Conservation (phyloP, 2,329 filamentous ascomycete species). For the Ophiocordyceps australis region DNA sequence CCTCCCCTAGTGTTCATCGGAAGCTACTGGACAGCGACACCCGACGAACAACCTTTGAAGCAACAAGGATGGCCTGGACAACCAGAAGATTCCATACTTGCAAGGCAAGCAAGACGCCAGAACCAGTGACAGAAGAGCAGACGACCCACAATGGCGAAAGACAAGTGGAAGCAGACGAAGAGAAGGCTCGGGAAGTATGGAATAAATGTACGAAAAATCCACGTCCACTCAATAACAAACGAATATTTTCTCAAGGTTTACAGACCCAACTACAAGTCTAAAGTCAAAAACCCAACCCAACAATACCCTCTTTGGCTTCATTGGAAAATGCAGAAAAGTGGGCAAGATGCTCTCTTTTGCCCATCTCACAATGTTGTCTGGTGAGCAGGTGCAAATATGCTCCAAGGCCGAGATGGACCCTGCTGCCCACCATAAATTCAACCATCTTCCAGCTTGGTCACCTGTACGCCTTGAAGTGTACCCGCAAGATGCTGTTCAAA, state of each 20-base stretch:
- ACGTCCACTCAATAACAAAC: not conserved
- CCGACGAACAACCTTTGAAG: too few relatives aligned
- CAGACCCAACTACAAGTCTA: slow-evolving; percentile 10
- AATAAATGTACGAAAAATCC: slow-evolving; percentile 11
- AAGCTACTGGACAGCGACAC: too few relatives aligned
- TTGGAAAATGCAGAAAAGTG: slow-evolving; percentile 49
- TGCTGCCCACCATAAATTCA: slow-evolving; percentile 21
- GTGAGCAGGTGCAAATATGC: slow-evolving; percentile 25
- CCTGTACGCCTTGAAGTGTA: slow-evolving; percentile 32
- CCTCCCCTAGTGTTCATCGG: too few relatives aligned
- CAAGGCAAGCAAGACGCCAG: too few relatives aligned
- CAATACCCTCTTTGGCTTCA: slow-evolving; percentile 35
- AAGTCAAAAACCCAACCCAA: slow-evolving; percentile 5
- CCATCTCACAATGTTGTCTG: slow-evolving; percentile 22
- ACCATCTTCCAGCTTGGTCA: slow-evolving; percentile 27
- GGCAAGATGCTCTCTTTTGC: slow-evolving; percentile 56
- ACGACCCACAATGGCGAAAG: too few relatives aligned
- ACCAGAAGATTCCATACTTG: too few relatives aligned
- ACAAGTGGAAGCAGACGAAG: too few relatives aligned
- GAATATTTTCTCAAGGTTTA: slow-evolving; percentile 1
- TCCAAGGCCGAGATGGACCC: slow-evolving; percentile 18
- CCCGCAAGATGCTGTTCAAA: slow-evolving; percentile 11
- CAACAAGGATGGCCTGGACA: too few relatives aligned
- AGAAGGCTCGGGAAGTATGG: slow-evolving; percentile 10
- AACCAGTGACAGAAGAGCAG: too few relatives aligned